Conservation (phyloP, 1,284 basidiomycete genomes). For the Fomitopsis schrenkii region DNA sequence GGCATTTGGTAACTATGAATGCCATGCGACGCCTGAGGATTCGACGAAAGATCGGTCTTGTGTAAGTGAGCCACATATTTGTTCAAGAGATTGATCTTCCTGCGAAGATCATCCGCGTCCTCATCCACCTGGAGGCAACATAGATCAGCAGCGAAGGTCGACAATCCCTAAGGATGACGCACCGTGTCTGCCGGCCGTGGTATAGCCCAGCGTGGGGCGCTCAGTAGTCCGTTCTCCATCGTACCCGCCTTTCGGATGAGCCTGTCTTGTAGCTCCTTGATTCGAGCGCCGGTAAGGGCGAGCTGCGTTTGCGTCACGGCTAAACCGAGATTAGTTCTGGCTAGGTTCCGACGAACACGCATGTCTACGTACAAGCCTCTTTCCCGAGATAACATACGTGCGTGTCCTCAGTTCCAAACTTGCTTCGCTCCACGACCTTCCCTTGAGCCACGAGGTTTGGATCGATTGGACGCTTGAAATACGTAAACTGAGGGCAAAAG, state of each 20-base stretch:
- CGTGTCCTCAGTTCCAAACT: slow-evolving; percentile 87
- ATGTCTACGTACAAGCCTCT: slow-evolving; percentile 55
- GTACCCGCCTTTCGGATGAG: neutral
- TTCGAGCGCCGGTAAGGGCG: slow-evolving; percentile 55
- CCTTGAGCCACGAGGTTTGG: slow-evolving; percentile 31
- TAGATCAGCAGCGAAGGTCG: neutral
- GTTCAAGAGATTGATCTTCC: slow-evolving; percentile 57
- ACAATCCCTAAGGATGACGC: neutral
- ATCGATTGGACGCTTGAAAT: slow-evolving; percentile 58
- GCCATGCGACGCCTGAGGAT: slow-evolving; percentile 27
- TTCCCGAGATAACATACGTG: slow-evolving; percentile 84
- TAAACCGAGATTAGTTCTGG: slow-evolving; percentile 17
- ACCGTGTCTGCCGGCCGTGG: neutral
- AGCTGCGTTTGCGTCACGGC: slow-evolving; percentile 73
- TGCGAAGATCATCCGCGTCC: slow-evolving; percentile 25
- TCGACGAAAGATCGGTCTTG: slow-evolving; percentile 39
- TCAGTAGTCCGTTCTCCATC: neutral
- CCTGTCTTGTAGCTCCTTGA: slow-evolving; percentile 39
- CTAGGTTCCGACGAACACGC: neutral
- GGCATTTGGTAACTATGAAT: slow-evolving; percentile 59
- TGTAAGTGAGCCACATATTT: slow-evolving; percentile 58
- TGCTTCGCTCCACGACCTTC: slow-evolving; percentile 48
- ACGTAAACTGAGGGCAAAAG: slow-evolving; percentile 81
- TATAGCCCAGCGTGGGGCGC: neutral
- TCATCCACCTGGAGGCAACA: neutral